Evolutionary conservation across 257 asterid genomes (phyloP), one percentile per base, ranked within the genome.

Genomic region (Craterostigma plantagineum): DNA sequence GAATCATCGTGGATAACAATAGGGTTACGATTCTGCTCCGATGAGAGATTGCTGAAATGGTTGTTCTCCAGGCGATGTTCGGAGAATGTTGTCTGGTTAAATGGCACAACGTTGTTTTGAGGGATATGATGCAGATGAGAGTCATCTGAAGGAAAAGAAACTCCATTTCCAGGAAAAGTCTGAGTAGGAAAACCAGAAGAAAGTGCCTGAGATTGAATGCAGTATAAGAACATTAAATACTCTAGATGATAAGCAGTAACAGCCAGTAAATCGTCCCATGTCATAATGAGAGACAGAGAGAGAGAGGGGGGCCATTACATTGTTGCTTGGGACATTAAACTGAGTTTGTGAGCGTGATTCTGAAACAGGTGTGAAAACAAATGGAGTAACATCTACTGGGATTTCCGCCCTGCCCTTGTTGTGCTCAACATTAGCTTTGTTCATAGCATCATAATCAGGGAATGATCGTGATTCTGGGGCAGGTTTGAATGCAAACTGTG

Each of bases 401-500:
- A n/a, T n/a, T n/a, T n/a, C n/a, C n/a, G n/a, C n/a, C n/a, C n/a
- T n/a, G n/a, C n/a, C n/a, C n/a, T n/a, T n/a, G n/a, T n/a, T n/a
- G n/a, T n/a, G n/a, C n/a, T n/a, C n/a, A n/a, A 39, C 40, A 33
- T 35, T 61, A 69, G 74, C 93, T 60, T 61, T 63, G 71, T 55
- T 65, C 2, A 51, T 52, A 7, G 61, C 23, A 44, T 60, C 54
- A 42, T 60, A 65, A 59, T 55, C 45, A 38, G 61, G 47, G 35
- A 57, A 41, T 4, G 72, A 62, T 17, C 62, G 64, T 34, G 81
- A 66, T 48, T 64, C 74, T 10, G 63, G 34, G 39, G 56, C 38
- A 33, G 80, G 80, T 53, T 65, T 66, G 65, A 72, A 75, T 33
- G 81, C 63, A 49, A 77, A 81, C 43, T 76, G 67, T 6, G 76